phyloP scores from a whole-genome alignment of 2,329 filamentous ascomycete species.

The Chaetomiaceae sp. region DNA sequence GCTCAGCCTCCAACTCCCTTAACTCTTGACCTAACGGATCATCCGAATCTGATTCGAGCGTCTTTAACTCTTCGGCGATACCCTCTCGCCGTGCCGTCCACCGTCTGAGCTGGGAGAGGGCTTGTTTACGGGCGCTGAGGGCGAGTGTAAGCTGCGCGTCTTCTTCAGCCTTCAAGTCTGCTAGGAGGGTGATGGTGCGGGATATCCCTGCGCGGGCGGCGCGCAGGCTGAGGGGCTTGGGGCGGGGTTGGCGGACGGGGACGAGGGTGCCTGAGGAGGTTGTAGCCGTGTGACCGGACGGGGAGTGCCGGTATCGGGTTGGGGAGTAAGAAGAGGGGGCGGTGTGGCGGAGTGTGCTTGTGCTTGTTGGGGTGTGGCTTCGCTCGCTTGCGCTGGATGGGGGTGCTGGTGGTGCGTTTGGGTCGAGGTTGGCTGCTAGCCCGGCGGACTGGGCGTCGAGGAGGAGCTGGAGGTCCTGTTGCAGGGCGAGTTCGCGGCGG shows the following conservation, averaged over 20 bases:
- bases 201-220: slow-evolving; percentile 62
- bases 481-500: slow-evolving; percentile 42
- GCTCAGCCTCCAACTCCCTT: slow-evolving; percentile 53
- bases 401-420: slow-evolving; percentile 20
- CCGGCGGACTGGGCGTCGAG: slow-evolving; percentile 47
- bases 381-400: slow-evolving; percentile 35
- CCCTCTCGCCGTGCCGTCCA: slow-evolving; percentile 47
- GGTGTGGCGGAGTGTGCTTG: slow-evolving; percentile 34
- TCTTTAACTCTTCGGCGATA: slow-evolving; percentile 48
- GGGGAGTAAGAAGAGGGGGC: slow-evolving; percentile 33
- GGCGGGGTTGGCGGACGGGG: slow-evolving; percentile 56
- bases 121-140: slow-evolving; percentile 51
- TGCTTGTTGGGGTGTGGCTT: slow-evolving; percentile 34
- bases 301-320: slow-evolving; percentile 12
- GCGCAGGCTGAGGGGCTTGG: slow-evolving; percentile 52
- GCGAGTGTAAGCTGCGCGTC: slow-evolving; percentile 55
- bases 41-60: slow-evolving; percentile 45
- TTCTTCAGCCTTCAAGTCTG: slow-evolving; percentile 64
- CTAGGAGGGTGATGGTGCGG: slow-evolving; percentile 59
- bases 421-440: slow-evolving; percentile 37
- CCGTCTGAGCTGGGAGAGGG: slow-evolving; percentile 53
- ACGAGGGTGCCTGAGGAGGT: slow-evolving; percentile 43
- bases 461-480: slow-evolving; percentile 44
- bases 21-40: slow-evolving; percentile 59
- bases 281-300: slow-evolving; percentile 39